A percentile compares a stretch with the other conserved stretches of the same genome.
These are phyloP conservation scores for Cyathus striatus DNA, from an alignment of 768 basidiomycete species.

Conservation along the genomic window DNA sequence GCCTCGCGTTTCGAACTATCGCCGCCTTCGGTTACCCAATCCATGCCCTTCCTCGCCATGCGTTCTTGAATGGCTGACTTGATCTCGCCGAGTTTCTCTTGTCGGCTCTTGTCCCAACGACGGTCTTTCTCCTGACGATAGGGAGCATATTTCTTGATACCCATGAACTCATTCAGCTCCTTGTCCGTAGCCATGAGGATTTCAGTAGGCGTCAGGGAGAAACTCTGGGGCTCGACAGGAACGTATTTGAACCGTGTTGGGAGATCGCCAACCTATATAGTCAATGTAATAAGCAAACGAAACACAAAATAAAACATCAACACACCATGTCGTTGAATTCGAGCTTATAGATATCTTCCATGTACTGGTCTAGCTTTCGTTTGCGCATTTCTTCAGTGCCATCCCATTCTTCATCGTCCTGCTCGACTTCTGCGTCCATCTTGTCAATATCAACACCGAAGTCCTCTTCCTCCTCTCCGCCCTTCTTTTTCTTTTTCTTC, in stretches of 20 bases:
- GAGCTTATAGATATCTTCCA: conserved; percentile 86
- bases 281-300: background rate
- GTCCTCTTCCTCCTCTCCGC: conserved; percentile 35
- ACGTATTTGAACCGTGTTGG: conserved; percentile 93
- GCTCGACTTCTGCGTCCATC: conserved; percentile 40
- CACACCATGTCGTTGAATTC: conserved; percentile 95
- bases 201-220: conserved; percentile 74
- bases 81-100: conserved; percentile 67
- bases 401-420: conserved; percentile 68
- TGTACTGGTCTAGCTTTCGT: conserved; percentile 75
- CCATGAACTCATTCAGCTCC: conserved; percentile 89
- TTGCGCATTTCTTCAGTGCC: conserved; percentile 92
- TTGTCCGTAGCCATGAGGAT: conserved; percentile 88
- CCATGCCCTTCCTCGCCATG: conserved; percentile 12
- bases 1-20: conserved; percentile 14
- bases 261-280: conserved; percentile 71
- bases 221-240: conserved; percentile 56
- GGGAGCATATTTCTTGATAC: conserved; percentile 87
- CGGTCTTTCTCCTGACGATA: conserved; percentile 59
- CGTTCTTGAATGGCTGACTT: conserved; percentile 55
- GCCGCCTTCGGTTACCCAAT: conserved; percentile 8
- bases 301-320: conserved; percentile 8
- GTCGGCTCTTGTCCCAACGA: conserved; percentile 62
- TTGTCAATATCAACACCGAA: conserved; percentile 57
- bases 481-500: conserved; percentile 61